Percentiles rank a stretch among this genome's conserved stretches.
These are phyloP conservation scores for Malus domestica DNA, from an alignment of 306 rosid genomes.

Conservation along the genomic window DNA sequence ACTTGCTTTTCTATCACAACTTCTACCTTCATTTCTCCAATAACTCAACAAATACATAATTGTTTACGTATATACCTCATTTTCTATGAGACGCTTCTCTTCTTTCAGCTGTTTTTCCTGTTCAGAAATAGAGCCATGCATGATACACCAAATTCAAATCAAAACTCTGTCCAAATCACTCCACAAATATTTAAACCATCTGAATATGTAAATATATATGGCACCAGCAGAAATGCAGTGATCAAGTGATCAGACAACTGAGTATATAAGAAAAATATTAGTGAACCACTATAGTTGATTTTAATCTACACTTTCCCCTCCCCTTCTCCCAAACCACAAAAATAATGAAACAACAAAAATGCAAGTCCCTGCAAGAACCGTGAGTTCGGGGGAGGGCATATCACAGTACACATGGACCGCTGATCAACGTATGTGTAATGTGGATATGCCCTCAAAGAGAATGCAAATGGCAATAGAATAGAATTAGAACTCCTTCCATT, in stretches of 20 bases:
- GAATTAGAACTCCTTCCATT: neutral
- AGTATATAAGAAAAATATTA: too few relatives aligned
- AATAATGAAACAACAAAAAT: too few relatives aligned
- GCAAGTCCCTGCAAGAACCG: neutral
- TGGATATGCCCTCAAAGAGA: neutral
- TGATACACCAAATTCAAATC: neutral
- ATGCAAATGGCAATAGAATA: neutral
- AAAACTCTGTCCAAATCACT: neutral
- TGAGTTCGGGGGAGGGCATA: neutral
- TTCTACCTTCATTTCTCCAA: neutral
- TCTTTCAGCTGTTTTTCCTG: slow-evolving; percentile 11
- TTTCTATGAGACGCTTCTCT: neutral
- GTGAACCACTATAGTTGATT: neutral
- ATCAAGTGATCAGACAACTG: too few relatives aligned
- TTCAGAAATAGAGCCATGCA: neutral
- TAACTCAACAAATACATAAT: neutral
- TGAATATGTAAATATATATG: neutral
- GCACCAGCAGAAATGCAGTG: too few relatives aligned
- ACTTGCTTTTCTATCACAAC: neutral
- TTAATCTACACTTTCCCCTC: neutral
- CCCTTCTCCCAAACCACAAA: neutral
- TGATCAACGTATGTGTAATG: neutral
- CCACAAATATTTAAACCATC: neutral
- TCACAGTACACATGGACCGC: neutral
- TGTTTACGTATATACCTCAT: neutral